These are phyloP conservation scores for Suillus fuscotomentosus DNA, from an alignment of 768 basidiomycete species.

Conservation along the genomic window DNA sequence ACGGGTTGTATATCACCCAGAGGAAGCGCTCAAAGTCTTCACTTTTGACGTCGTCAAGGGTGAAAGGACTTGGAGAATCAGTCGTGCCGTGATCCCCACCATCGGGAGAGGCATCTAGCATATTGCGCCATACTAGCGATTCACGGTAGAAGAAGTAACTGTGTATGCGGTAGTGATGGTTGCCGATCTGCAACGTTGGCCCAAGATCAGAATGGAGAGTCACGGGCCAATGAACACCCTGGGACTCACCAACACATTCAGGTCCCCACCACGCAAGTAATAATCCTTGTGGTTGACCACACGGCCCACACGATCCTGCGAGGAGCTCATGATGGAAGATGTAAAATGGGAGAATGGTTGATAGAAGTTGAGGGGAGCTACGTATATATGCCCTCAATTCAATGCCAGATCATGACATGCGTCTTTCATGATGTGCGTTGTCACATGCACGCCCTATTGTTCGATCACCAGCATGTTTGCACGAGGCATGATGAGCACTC, in stretches of 20 bases:
- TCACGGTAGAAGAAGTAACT: constrained; percentile 37
- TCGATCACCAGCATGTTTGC: not conserved
- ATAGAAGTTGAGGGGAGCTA: not conserved
- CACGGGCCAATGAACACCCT: not conserved
- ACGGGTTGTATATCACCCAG: constrained; percentile 61
- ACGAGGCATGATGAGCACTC: not conserved
- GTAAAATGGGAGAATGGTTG: not conserved
- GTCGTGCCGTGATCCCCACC: not conserved
- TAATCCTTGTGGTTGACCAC: constrained; percentile 35
- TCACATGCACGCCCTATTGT: not conserved
- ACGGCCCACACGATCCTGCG: constrained; percentile 12
- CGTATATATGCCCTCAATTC: not conserved
- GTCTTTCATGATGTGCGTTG: not conserved
- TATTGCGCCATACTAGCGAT: constrained; percentile 27
- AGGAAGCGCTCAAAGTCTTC: constrained; percentile 46
- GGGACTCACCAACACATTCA: constrained; percentile 49
- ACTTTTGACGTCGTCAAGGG: constrained; percentile 29
- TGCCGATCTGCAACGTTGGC: constrained; percentile 29
- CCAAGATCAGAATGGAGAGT: not conserved
- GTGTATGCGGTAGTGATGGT: constrained; percentile 32
- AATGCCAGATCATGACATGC: constrained; percentile 3
- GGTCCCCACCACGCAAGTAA: constrained; percentile 54
- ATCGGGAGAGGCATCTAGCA: constrained; percentile 13
- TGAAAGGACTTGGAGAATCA: constrained; percentile 3
- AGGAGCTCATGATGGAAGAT: not conserved